Evolutionary conservation across 305 asterid genomes (phyloP).

Genomic region (Fraxinus paxiana): DNA sequence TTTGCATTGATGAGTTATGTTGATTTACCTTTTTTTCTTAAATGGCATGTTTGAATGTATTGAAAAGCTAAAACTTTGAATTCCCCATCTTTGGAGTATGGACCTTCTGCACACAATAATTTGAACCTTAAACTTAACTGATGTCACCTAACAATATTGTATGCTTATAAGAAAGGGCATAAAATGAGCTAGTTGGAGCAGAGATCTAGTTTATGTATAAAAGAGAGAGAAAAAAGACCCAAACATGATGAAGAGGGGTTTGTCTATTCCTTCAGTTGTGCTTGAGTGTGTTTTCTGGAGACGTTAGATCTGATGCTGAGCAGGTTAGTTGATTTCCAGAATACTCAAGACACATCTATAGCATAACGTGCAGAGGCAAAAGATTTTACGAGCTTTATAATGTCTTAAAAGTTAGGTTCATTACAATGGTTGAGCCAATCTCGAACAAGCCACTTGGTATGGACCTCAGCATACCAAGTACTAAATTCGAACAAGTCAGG

Average conservation of each 20-base stretch:
- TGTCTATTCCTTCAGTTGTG: background rate
- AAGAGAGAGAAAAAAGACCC: background rate
- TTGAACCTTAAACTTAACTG: background rate
- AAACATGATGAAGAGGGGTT: background rate
- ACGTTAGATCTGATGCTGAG: background rate
- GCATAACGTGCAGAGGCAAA: background rate
- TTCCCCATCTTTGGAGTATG: background rate
- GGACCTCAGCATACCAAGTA: background rate
- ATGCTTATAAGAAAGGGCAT: background rate
- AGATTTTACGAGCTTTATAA: background rate
- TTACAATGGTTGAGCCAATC: background rate
- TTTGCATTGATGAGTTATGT: background rate
- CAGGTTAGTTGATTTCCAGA: background rate
- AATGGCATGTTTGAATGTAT: background rate
- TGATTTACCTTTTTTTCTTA: background rate
- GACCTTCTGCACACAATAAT: background rate
- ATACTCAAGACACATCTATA: background rate
- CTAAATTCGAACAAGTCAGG: background rate
- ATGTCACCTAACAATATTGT: background rate
- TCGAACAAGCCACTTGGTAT: background rate
- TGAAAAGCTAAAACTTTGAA: background rate
- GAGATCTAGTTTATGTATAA: background rate
- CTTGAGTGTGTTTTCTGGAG: background rate
- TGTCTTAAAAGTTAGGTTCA: background rate
- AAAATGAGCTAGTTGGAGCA: background rate